Conservation (phyloP, 2,329 filamentous ascomycete species). For the Colletotrichum incanum region DNA sequence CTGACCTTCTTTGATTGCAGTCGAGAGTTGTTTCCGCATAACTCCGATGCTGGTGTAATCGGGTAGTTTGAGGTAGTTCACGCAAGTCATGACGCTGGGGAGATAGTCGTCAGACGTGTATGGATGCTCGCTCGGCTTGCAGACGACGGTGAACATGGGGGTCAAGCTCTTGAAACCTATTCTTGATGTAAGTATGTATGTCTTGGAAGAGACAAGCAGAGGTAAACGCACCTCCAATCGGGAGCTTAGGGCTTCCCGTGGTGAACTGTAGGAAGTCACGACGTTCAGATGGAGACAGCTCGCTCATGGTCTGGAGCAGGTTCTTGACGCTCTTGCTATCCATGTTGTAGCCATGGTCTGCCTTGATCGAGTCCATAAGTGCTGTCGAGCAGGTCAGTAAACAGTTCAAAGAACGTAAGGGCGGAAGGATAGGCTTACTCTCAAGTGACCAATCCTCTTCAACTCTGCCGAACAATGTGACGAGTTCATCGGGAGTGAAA, state of each 20-base stretch:
- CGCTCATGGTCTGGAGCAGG: conserved; percentile 93
- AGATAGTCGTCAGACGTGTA: conserved; percentile 96
- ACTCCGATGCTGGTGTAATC: conserved; percentile 88
- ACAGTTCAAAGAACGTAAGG: not conserved
- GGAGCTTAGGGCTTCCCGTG: conserved; percentile 96
- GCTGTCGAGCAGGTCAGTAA: conserved; percentile 66
- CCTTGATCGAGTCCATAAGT: conserved; percentile 98
- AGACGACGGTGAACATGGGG: conserved; percentile 99
- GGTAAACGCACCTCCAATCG: conserved; percentile 86
- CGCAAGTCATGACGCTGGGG: conserved; percentile 99
- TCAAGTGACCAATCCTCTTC: conserved; percentile 99
- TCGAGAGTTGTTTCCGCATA: conserved; percentile 83
- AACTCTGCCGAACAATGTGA: conserved; percentile 92
- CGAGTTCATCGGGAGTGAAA: conserved; percentile 95
- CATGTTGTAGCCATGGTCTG: conserved; percentile 98
- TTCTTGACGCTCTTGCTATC: conserved; percentile 97
- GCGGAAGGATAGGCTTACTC: conserved; percentile 73
- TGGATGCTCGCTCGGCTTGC: conserved; percentile 96
- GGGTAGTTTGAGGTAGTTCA: conserved; percentile 98
- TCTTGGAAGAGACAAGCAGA: conserved; percentile 6
- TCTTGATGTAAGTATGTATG: conserved; percentile 24
- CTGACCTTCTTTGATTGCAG: conserved; percentile 94
- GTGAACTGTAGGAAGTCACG: conserved; percentile 98
- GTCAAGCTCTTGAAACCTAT: conserved; percentile 96
- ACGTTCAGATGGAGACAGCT: conserved; percentile 80